Evolutionary conservation across 1,284 basidiomycete species (phyloP).

Genomic region (Papiliotrema laurentii): DNA sequence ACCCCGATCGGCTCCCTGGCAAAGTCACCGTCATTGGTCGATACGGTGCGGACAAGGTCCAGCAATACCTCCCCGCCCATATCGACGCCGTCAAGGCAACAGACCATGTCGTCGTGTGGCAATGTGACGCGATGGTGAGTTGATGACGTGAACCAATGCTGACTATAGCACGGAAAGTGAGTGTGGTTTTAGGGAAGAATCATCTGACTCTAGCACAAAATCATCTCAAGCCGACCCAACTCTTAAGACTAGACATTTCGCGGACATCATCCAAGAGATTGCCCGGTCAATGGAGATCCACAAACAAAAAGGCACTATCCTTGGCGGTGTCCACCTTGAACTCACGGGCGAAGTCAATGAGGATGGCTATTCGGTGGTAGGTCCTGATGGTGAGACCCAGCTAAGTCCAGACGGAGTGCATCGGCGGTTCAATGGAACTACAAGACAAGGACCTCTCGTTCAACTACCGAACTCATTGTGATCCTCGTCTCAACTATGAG

Average conservation of each 20-base stretch:
- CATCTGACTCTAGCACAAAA: slow-evolving; percentile 59
- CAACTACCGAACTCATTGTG: slow-evolving; percentile 53
- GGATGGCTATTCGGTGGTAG: slow-evolving; percentile 77
- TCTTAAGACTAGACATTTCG: slow-evolving; percentile 85
- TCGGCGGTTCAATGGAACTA: slow-evolving; percentile 57
- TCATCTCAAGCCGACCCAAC: slow-evolving; percentile 60
- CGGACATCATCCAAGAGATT: slow-evolving; percentile 85
- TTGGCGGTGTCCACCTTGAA: slow-evolving; percentile 95
- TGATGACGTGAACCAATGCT: neutral
- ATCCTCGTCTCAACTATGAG: slow-evolving; percentile 55
- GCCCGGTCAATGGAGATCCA: slow-evolving; percentile 79
- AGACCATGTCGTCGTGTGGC: slow-evolving; percentile 83
- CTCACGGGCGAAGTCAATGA: slow-evolving; percentile 93
- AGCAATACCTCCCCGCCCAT: slow-evolving; percentile 69
- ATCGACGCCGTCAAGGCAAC: slow-evolving; percentile 78
- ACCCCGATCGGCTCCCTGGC: slow-evolving; percentile 76
- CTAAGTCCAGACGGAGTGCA: slow-evolving; percentile 51
- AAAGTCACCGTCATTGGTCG: slow-evolving; percentile 87
- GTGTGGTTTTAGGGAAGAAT: too few species aligned
- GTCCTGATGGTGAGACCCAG: slow-evolving; percentile 2
- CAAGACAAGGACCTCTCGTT: slow-evolving; percentile 53
- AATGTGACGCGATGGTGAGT: slow-evolving; percentile 85
- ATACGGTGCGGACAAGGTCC: slow-evolving; percentile 84
- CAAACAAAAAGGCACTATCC: slow-evolving; percentile 60
- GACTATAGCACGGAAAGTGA: slow-evolving; percentile 31